A percentile compares a stretch with the other conserved stretches of the same genome.
These are phyloP conservation scores for Aspergillus carbonarius DNA, from an alignment of 2,329 filamentous ascomycete genomes.

Conservation along the genomic window DNA sequence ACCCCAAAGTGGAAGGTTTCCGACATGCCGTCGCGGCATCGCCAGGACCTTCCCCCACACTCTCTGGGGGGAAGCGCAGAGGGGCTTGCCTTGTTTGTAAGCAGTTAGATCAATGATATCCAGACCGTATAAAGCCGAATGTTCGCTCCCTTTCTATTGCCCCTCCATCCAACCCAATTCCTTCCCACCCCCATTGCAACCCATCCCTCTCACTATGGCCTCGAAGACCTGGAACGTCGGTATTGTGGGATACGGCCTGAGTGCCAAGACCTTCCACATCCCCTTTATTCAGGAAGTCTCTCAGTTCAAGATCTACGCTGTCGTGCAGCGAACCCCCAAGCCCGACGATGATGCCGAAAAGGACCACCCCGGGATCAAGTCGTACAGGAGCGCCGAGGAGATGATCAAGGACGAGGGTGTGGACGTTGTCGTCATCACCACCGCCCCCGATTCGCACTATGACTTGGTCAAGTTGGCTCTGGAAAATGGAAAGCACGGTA, in stretches of 20 bases:
- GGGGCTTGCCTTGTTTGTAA: neutral
- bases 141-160: neutral
- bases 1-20: constrained; percentile 34
- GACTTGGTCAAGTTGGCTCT: constrained; percentile 63
- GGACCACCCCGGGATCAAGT: constrained; percentile 65
- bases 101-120: neutral
- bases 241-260: constrained; percentile 61
- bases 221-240: constrained; percentile 56
- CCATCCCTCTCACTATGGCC: constrained; percentile 32
- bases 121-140: constrained; percentile 4
- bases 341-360: constrained; percentile 64
- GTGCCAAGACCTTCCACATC: constrained; percentile 81
- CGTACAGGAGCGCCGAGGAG: constrained; percentile 62
- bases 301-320: constrained; percentile 67
- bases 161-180: neutral
- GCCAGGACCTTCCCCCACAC: constrained; percentile 39
- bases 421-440: constrained; percentile 70
- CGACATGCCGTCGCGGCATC: constrained; percentile 16
- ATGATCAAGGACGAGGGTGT: constrained; percentile 66
- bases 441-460: constrained; percentile 70
- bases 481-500: constrained; percentile 67
- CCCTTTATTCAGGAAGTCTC: constrained; percentile 68
- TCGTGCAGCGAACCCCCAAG: constrained; percentile 71
- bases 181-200: constrained; percentile 21
- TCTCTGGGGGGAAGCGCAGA: neutral